Evolutionary conservation across 345 rosid species (phyloP).

Genomic region (Eucalyptus cloeziana): DNA sequence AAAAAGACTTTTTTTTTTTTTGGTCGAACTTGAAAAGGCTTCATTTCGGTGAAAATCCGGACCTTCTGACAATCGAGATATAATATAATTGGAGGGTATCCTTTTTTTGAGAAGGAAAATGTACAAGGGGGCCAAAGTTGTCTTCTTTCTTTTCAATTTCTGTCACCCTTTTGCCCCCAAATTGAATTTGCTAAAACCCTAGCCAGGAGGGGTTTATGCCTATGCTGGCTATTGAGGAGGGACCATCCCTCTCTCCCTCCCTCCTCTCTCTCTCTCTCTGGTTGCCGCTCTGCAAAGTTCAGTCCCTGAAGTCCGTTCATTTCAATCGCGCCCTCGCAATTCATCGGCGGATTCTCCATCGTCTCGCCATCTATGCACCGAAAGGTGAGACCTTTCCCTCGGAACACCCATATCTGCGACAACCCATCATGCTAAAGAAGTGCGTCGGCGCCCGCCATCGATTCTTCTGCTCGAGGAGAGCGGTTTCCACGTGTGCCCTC

Average conservation of each 20-base stretch:
- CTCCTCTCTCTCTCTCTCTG: background rate
- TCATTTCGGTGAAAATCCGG: too few species aligned
- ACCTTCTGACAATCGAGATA: too few species aligned
- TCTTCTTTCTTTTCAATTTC: background rate
- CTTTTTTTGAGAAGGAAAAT: too few species aligned
- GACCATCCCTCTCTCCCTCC: background rate
- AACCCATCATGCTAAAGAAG: background rate
- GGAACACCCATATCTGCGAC: background rate
- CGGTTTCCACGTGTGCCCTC: slow-evolving; percentile 14
- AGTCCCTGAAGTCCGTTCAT: background rate
- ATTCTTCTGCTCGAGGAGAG: slow-evolving; percentile 16
- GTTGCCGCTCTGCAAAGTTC: background rate
- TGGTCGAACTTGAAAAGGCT: too few species aligned
- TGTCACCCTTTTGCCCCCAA: background rate
- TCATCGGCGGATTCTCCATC: background rate
- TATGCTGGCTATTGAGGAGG: background rate
- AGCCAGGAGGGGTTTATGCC: background rate
- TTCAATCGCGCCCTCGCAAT: background rate
- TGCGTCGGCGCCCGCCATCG: background rate
- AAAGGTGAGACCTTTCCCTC: background rate
- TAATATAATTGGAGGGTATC: background rate
- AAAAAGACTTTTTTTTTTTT: too few species aligned
- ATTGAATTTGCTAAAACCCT: background rate
- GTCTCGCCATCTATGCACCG: background rate
- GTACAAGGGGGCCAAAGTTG: background rate